Conservation (phyloP, 2,329 filamentous ascomycete species). For the Fusarium sp. region DNA sequence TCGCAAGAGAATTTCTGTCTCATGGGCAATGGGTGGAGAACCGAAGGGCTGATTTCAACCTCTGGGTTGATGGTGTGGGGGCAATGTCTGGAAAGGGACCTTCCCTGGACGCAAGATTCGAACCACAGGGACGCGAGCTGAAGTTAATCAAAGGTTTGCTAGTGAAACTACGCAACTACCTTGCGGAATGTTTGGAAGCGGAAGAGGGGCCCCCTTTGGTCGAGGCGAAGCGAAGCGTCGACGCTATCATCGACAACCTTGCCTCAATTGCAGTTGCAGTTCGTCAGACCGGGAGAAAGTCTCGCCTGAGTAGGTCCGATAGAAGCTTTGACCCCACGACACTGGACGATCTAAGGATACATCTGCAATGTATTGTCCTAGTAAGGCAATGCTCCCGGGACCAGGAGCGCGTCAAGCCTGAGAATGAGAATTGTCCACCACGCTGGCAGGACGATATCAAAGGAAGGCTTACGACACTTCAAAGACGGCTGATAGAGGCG, state of each 20-base stretch:
- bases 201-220: not conserved
- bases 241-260: not conserved
- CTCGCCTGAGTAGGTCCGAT: not conserved
- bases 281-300: not conserved
- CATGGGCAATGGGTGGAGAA: not conserved
- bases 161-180: not conserved
- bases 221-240: not conserved
- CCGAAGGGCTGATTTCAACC: not conserved
- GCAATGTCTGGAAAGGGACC: not conserved
- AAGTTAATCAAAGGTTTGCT: not conserved
- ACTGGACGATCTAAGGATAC: not conserved
- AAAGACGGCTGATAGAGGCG: no score
- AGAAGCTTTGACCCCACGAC: not conserved
- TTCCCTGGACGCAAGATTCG: not conserved
- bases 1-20: not conserved
- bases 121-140: not conserved
- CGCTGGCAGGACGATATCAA: no score
- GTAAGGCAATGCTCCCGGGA: not conserved
- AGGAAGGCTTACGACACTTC: no score
- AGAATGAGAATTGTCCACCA: no score
- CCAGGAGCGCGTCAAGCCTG: no score
- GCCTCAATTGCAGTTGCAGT: not conserved
- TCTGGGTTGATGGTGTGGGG: not conserved
- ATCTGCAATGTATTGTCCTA: not conserved
- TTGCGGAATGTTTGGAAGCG: not conserved